phyloP scores from a whole-genome alignment of 208 protist species.

The Wallacemonas sp. region DNA sequence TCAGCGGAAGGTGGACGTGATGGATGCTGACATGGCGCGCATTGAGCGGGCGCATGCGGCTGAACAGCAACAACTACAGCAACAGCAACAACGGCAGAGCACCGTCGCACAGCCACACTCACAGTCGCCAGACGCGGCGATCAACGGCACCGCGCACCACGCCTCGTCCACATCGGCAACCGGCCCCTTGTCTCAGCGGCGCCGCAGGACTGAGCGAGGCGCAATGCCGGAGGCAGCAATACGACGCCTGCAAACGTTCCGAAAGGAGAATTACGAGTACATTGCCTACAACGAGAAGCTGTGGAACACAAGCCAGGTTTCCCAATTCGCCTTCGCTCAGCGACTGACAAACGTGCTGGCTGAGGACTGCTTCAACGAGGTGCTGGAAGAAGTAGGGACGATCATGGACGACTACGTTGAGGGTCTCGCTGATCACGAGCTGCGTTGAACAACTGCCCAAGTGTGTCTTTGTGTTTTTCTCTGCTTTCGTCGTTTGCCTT shows the following conservation, averaged over 20 bases:
- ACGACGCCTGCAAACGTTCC: constrained; percentile 64
- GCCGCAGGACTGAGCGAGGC: constrained; percentile 34
- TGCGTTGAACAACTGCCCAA: constrained; percentile 13
- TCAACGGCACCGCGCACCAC: no score
- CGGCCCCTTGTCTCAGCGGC: neutral
- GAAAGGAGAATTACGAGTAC: constrained; percentile 71
- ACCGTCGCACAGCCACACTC: no score
- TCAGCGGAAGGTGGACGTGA: constrained; percentile 38
- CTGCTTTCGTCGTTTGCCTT: no score
- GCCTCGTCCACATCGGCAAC: no score
- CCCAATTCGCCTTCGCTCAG: constrained; percentile 83
- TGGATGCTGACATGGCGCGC: constrained; percentile 46
- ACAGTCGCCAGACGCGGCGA: no score
- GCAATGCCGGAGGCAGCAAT: constrained; percentile 60
- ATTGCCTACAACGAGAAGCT: constrained; percentile 82
- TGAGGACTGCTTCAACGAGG: constrained; percentile 77
- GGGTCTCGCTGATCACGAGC: constrained; percentile 76
- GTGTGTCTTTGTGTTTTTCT: no score
- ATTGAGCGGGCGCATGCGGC: constrained; percentile 18
- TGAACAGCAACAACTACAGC: constrained; percentile 12
- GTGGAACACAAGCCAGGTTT: constrained; percentile 83
- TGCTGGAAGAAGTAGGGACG: constrained; percentile 69
- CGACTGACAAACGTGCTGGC: constrained; percentile 67
- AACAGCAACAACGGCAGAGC: no score
- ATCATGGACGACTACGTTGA: constrained; percentile 90